Percentiles rank a stretch among this genome's conserved stretches.
phyloP scores from a whole-genome alignment of 495 filamentous ascomycete genomes.

The Glutinoglossum americanum region DNA sequence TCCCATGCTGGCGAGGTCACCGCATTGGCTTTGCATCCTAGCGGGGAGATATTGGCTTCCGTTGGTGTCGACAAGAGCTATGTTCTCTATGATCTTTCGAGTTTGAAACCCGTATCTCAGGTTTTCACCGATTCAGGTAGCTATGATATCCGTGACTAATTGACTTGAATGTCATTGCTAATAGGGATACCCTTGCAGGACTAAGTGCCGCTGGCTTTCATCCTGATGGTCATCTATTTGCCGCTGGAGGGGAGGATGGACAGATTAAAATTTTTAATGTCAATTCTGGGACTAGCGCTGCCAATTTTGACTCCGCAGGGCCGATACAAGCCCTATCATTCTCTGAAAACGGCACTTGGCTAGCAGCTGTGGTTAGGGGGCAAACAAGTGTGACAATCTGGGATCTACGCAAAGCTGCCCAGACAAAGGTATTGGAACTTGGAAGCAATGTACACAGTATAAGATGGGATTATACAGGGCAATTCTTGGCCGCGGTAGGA shows the following conservation, averaged over 20 bases:
- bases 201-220: slow-evolving; percentile 70
- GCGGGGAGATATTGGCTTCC: slow-evolving; percentile 66
- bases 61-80: slow-evolving; percentile 86
- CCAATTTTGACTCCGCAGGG: slow-evolving; percentile 41
- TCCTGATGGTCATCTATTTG: slow-evolving; percentile 87
- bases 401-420: slow-evolving; percentile 66
- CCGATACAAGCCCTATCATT: slow-evolving; percentile 59
- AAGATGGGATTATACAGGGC: slow-evolving; percentile 85
- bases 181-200: slow-evolving; percentile 29
- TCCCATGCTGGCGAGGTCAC: slow-evolving; percentile 66
- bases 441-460: slow-evolving; percentile 51
- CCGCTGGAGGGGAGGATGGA: slow-evolving; percentile 50
- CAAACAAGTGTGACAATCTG: slow-evolving; percentile 64
- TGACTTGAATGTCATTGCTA: slow-evolving; percentile 3
- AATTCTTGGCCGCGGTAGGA: slow-evolving; percentile 71
- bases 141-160: slow-evolving; percentile 13
- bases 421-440: slow-evolving; percentile 61
- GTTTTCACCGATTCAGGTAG: slow-evolving; percentile 66
- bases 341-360: slow-evolving; percentile 94
- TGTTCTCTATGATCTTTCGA: slow-evolving; percentile 65
- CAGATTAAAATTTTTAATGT: slow-evolving; percentile 75
- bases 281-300: slow-evolving; percentile 46
- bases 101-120: slow-evolving; percentile 42
- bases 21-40: slow-evolving; percentile 61
- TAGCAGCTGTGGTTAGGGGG: slow-evolving; percentile 54